Conservation (phyloP, 257 asterid species). For the Solanum lignicaule region DNA sequence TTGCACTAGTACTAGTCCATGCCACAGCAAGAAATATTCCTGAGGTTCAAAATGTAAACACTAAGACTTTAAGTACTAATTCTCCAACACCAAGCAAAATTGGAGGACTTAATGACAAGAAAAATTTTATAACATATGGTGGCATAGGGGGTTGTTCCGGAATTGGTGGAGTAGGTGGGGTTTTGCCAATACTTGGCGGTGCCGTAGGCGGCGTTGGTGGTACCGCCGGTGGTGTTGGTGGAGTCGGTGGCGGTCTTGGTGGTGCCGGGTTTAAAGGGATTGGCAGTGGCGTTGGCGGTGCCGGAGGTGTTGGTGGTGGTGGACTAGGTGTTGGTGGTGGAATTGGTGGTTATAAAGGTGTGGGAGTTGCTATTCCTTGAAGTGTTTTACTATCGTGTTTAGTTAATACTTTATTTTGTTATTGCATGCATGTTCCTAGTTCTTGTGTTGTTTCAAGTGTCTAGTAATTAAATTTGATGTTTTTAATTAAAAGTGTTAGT, state of each 20-base stretch:
- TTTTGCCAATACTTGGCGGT: conserved; percentile 41
- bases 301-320: conserved; percentile 19
- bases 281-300: neutral
- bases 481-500: neutral
- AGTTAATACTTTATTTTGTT: neutral
- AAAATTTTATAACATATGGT: conserved; percentile 41
- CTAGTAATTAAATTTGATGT: neutral
- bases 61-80: neutral
- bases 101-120: conserved; percentile 30
- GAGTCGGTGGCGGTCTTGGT: neutral
- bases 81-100: conserved; percentile 14
- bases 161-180: conserved; percentile 44
- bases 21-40: conserved; percentile 56
- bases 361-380: conserved; percentile 6
- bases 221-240: conserved; percentile 7
- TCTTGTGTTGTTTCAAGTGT: neutral
- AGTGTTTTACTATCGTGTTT: neutral
- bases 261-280: neutral
- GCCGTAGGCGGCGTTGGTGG: conserved; percentile 20
- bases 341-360: conserved; percentile 20
- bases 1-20: conserved; percentile 20
- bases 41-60: neutral
- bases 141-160: conserved; percentile 43
- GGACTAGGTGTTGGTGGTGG: conserved; percentile 17
- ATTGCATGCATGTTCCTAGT: neutral